These are phyloP conservation scores for Fusarium transvaalense DNA, from an alignment of 2,329 filamentous ascomycete genomes.

Conservation along the genomic window DNA sequence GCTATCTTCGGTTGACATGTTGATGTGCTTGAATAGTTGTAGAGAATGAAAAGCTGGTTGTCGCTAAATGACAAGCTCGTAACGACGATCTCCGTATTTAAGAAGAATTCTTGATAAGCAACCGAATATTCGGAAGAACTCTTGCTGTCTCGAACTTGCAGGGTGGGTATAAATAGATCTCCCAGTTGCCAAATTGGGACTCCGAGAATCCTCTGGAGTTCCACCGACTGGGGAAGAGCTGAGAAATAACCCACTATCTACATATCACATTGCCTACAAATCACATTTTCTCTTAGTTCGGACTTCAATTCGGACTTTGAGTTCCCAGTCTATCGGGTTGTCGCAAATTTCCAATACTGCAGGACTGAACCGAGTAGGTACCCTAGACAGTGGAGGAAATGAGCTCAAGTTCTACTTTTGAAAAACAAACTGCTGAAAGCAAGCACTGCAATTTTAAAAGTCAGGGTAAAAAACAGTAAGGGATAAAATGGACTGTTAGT, in stretches of 20 bases:
- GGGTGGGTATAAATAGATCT: conserved; percentile 15
- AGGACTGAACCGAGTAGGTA: background rate
- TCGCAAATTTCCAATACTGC: background rate
- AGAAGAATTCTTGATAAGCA: background rate
- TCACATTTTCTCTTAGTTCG: background rate
- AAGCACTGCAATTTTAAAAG: background rate
- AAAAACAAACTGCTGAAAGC: background rate
- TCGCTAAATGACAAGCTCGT: background rate
- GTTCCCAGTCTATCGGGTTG: background rate
- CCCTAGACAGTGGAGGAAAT: background rate
- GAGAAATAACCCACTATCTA: background rate
- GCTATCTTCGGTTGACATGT: conserved; percentile 31
- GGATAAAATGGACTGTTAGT: too few species aligned
- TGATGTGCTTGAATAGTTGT: background rate
- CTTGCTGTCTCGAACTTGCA: background rate
- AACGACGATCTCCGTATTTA: background rate
- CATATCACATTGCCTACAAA: too few species aligned
- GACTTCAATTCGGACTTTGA: background rate
- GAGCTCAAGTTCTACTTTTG: background rate
- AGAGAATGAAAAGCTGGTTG: too few species aligned
- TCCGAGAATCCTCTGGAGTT: conserved; percentile 10
- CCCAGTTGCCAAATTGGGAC: conserved; percentile 26
- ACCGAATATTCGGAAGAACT: conserved; percentile 1
- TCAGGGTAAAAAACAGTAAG: background rate
- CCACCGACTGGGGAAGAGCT: background rate